phyloP scores from a whole-genome alignment of 2,329 filamentous ascomycete genomes.

The Sarocladium oryzae region DNA sequence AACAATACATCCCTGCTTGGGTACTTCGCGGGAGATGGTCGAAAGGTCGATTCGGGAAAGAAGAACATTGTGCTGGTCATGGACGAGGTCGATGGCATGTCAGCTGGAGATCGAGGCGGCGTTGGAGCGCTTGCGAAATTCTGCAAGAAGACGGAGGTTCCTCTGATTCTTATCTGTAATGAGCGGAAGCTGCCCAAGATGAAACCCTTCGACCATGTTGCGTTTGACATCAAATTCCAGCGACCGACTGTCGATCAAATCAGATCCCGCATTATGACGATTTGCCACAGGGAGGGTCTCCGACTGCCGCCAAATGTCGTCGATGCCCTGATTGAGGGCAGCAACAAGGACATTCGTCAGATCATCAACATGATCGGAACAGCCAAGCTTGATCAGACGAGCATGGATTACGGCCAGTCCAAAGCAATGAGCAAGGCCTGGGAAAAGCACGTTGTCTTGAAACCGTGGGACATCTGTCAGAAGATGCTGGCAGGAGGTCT shows the following conservation, averaged over 20 bases:
- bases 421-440: constrained; percentile 96
- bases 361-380: constrained; percentile 99
- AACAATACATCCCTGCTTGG: constrained; percentile 90
- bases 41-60: constrained; percentile 71
- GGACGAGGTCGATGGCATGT: constrained; percentile 99
- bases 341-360: constrained; percentile 91
- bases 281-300: constrained; percentile 84
- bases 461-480: constrained; percentile 95
- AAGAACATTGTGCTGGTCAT: constrained; percentile 96
- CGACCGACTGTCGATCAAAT: constrained; percentile 89
- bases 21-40: constrained; percentile 80
- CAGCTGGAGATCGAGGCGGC: constrained; percentile 88
- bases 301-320: constrained; percentile 79
- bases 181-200: constrained; percentile 91
- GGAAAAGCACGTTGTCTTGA: constrained; percentile 95
- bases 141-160: constrained; percentile 90
- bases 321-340: constrained; percentile 91
- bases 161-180: constrained; percentile 96
- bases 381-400: constrained; percentile 76
- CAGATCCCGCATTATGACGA: constrained; percentile 86
- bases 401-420: constrained; percentile 76
- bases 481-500: constrained; percentile 86
- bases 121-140: constrained; percentile 91
- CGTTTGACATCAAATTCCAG: constrained; percentile 80
- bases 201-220: constrained; percentile 90